Evolutionary conservation across 306 rosid species (phyloP).

Genomic region (Quillaja saponaria): DNA sequence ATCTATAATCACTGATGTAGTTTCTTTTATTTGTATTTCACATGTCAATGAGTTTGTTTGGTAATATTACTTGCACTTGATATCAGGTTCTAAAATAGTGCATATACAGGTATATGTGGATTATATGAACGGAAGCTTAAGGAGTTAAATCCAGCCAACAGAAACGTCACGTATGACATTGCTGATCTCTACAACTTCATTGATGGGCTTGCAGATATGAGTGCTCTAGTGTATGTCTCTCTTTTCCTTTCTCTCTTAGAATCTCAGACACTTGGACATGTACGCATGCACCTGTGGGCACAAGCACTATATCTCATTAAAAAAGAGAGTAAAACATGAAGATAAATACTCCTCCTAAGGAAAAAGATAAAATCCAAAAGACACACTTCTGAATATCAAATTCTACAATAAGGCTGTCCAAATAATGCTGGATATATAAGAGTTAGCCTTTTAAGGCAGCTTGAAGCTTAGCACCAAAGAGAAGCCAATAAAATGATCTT

Average conservation of each 20-base stretch:
- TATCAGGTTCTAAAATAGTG: conserved; percentile 30
- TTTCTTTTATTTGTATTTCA: background rate
- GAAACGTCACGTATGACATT: conserved; percentile 86
- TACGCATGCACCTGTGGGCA: background rate
- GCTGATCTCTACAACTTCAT: conserved; percentile 91
- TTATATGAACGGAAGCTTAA: conserved; percentile 93
- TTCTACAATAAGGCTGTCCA: too few relatives aligned
- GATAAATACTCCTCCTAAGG: too few relatives aligned
- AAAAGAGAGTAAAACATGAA: too few relatives aligned
- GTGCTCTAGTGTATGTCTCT: conserved; percentile 88
- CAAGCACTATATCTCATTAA: background rate
- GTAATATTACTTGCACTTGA: conserved; percentile 4
- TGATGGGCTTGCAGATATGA: conserved; percentile 94
- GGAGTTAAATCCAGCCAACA: conserved; percentile 85
- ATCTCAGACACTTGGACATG: conserved; percentile 2
- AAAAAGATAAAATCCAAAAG: too few relatives aligned
- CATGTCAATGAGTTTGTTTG: conserved; percentile 14
- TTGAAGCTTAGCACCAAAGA: too few relatives aligned
- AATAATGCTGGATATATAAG: too few relatives aligned
- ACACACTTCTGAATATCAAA: too few relatives aligned
- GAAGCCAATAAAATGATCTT: too few relatives aligned
- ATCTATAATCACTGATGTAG: background rate
- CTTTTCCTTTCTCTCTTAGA: conserved; percentile 27
- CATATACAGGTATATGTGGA: conserved; percentile 78
- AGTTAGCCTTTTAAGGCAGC: too few relatives aligned